Base-by-base conservation (phyloP, 331 rosid genomes). In the Arachis monticola region DNA sequence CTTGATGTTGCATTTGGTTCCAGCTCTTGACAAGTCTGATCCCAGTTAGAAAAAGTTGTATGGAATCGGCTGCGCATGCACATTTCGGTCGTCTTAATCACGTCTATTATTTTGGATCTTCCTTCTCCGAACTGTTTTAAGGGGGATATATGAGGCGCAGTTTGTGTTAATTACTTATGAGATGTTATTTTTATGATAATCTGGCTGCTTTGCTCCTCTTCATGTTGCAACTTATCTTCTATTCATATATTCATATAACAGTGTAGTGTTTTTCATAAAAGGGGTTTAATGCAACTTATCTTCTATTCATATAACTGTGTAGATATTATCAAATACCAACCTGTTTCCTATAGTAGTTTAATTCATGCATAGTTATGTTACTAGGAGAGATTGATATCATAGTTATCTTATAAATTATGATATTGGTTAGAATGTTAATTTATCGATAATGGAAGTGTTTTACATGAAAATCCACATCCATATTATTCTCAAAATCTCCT, bases 1-100 rank as follows among this genome's bases (percentile, higher is more conserved):
- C 40, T 35, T 72, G 58, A 67, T 75, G 69, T 17, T 64, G 5
- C n/a, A 8, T 64, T 72, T 71, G 64, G 14, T 75, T 80, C 83
- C 92, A 92, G 93, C 93, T 79, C 45, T 92, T 87, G 96, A 92
- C 57, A 92, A 85, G 82, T 77, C 85, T 12, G 97, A 92, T 0
- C 52, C 79, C 79, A 81, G 14, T 77, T 92, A 17, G 22, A 17
- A 83, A 81, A 76, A 66, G 59, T 76, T 11, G 8, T 38, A 30
- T 69, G 64, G 74, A 63, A 38, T 35, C 38, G 12, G 77, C 68
- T 66, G 48, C 14, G 10, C 57, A 1, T 27, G 63, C 61, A 13
- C 55, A 55, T 58, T 64, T 11, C 40, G 4, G 3, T 35, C 4
- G 40, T 65, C 17, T 64, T 27, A 35, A 44, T 38, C 66, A 7